Percentiles rank a stretch among this genome's conserved stretches.
phyloP scores from a whole-genome alignment of 2,329 filamentous ascomycete genomes.

The Alternaria conjuncta region DNA sequence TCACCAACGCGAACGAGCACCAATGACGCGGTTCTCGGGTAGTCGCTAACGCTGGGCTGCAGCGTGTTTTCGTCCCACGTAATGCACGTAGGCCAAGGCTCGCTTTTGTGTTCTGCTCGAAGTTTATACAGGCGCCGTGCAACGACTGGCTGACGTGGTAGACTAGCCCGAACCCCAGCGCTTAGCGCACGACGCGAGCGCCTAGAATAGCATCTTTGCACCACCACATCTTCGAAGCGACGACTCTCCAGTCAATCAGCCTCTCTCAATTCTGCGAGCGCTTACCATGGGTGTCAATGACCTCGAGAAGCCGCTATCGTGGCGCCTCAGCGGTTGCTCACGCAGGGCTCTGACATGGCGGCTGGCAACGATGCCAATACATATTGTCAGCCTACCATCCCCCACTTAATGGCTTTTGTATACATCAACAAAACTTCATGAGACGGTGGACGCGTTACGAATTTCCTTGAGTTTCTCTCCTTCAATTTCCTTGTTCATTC shows the following conservation, averaged over 20 bases:
- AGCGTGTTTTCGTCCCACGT: constrained; percentile 23
- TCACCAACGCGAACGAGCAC: neutral
- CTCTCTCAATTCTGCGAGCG: constrained; percentile 34
- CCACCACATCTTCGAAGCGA: constrained; percentile 34
- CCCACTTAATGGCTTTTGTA: constrained; percentile 25
- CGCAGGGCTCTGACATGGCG: constrained; percentile 40
- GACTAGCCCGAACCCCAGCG: constrained; percentile 33
- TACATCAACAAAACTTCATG: constrained; percentile 41
- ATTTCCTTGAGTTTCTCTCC: constrained; percentile 45
- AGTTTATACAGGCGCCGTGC: constrained; percentile 26
- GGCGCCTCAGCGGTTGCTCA: constrained; percentile 47
- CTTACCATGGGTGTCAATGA: constrained; percentile 40
- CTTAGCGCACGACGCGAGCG: constrained; percentile 40
- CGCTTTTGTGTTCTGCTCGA: constrained; percentile 32
- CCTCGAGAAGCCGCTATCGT: constrained; percentile 31
- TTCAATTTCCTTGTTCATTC: constrained; percentile 43
- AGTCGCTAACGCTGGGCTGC: constrained; percentile 14
- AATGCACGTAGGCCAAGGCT: constrained; percentile 43
- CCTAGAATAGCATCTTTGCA: constrained; percentile 40
- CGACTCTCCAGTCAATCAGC: constrained; percentile 32
- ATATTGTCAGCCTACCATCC: constrained; percentile 46
- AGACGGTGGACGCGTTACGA: constrained; percentile 45
- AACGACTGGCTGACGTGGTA: constrained; percentile 30
- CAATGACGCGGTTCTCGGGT: constrained; percentile 1
- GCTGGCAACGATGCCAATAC: constrained; percentile 38